These are phyloP conservation scores for Tricholoma sp. DNA, from an alignment of 768 basidiomycete genomes.

Conservation along the genomic window DNA sequence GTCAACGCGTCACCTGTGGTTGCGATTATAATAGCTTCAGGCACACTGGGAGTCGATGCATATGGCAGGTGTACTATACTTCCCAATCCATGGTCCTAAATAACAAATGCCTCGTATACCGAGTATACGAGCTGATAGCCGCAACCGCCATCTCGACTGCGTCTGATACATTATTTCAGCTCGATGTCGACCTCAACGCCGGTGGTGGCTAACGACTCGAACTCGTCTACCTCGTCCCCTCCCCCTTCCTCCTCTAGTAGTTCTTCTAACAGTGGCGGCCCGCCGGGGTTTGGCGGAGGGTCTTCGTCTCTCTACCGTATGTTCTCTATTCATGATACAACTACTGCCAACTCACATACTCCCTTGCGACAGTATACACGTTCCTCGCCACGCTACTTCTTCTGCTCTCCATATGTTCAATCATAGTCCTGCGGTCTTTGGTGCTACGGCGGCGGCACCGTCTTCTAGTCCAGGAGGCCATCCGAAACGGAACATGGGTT, in stretches of 20 bases:
- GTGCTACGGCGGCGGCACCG: conserved; percentile 57
- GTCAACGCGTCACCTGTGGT: no score
- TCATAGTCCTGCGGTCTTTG: conserved; percentile 61
- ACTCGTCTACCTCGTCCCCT: not conserved
- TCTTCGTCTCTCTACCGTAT: conserved; percentile 26
- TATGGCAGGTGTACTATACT: no score
- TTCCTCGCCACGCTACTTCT: conserved; percentile 64
- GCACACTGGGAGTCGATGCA: no score
- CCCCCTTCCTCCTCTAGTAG: not conserved
- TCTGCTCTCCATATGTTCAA: conserved; percentile 62
- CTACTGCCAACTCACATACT: not conserved
- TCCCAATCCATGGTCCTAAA: no score
- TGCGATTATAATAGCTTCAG: no score
- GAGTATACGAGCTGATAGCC: no score
- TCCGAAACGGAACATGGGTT: conserved; percentile 57
- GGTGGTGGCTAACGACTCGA: no score
- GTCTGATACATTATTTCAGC: not conserved
- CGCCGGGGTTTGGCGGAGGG: not conserved
- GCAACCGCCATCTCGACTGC: not conserved
- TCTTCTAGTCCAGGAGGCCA: conserved; percentile 57
- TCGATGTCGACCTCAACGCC: no score
- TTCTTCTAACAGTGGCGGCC: not conserved
- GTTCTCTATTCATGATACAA: conserved; percentile 6
- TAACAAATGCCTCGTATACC: no score
- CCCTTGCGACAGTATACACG: conserved; percentile 32